Base-by-base conservation (phyloP, 2,329 filamentous ascomycete genomes). In the Pyrenophora tritici-repentis region DNA sequence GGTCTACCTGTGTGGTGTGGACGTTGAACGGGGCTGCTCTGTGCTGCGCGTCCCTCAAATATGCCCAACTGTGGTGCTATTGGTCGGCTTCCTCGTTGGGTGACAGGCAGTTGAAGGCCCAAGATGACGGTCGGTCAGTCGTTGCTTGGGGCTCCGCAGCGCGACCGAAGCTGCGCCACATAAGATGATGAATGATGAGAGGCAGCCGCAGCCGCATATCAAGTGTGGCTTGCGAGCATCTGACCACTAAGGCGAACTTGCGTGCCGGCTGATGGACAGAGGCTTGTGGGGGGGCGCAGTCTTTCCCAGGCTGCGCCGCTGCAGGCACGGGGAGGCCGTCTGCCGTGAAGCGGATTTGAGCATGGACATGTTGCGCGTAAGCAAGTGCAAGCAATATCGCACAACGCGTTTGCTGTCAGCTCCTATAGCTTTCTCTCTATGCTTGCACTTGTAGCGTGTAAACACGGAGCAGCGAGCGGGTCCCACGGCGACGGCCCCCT, bases 81-180 rank as follows among this genome's bases (percentile, higher is more conserved):
- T n/a, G n/a, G n/a, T n/a, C n/a, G n/a, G n/a, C n/a, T n/a, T n/a
- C n/a, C n/a, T n/a, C n/a, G n/a, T n/a, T n/a, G n/a, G n/a, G n/a
- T n/a, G n/a, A n/a, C n/a, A n/a, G n/a, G n/a, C n/a, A n/a, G n/a
- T n/a, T n/a, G n/a, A n/a, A n/a, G n/a, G n/a, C n/a, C n/a, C n/a
- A n/a, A 31, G 16, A 51, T 42, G 56, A 45, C 47, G 53, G 50
- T 44, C 51, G 42, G 18, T 20, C 18, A 5, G 18, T 20, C 18
- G 18, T 3, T 20, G 3, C 3, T 3, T 20, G 18, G 18, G 18
- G 5, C 18, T 5, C n/a, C n/a, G n/a, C n/a, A n/a, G n/a, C n/a
- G n/a, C n/a, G n/a, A 20, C 20, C 38, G 34, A 40, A 36, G 37
- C 43, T 50, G 46, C 50, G 45, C 50, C 51, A 54, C 47, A 42